Percentiles rank a stretch among this genome's conserved stretches.
phyloP scores from a whole-genome alignment of 768 basidiomycete genomes.

The Pleurotus djamor region DNA sequence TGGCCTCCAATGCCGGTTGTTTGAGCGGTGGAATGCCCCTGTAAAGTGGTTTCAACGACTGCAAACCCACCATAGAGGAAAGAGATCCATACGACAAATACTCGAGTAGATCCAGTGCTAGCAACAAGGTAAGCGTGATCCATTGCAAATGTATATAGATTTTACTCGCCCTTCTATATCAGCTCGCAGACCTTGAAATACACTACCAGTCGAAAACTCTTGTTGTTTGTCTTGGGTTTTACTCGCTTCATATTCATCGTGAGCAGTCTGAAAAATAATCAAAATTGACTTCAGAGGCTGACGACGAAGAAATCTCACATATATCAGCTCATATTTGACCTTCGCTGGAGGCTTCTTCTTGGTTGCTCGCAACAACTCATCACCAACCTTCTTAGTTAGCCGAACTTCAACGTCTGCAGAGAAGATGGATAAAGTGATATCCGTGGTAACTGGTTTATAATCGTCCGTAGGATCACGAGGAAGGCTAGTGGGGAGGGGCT shows the following conservation, averaged over 20 bases:
- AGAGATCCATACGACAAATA: conserved; percentile 74
- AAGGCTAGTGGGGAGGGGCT: conserved; percentile 29
- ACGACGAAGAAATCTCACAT: conserved; percentile 41
- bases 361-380: conserved; percentile 84
- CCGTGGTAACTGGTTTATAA: conserved; percentile 42
- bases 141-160: not conserved
- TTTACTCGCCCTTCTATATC: conserved; percentile 73
- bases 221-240: conserved; percentile 63
- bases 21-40: conserved; percentile 91
- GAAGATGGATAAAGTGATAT: conserved; percentile 62
- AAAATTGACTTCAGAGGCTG: not conserved
- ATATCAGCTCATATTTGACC: conserved; percentile 82
- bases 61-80: too few species aligned
- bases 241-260: conserved; percentile 77
- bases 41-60: not conserved
- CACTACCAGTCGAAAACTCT: conserved; percentile 64
- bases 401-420: conserved; percentile 64
- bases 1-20: conserved; percentile 78
- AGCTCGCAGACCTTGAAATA: conserved; percentile 85
- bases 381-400: conserved; percentile 60
- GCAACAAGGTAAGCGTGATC: conserved; percentile 3
- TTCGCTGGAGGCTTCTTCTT: conserved; percentile 88
- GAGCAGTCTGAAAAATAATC: conserved; percentile 57
- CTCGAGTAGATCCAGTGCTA: conserved; percentile 64
- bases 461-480: conserved; percentile 35